Evolutionary conservation across 768 basidiomycete species (phyloP), one percentile per base, ranked within the genome.

Genomic region (Amanita subjunquillea): DNA sequence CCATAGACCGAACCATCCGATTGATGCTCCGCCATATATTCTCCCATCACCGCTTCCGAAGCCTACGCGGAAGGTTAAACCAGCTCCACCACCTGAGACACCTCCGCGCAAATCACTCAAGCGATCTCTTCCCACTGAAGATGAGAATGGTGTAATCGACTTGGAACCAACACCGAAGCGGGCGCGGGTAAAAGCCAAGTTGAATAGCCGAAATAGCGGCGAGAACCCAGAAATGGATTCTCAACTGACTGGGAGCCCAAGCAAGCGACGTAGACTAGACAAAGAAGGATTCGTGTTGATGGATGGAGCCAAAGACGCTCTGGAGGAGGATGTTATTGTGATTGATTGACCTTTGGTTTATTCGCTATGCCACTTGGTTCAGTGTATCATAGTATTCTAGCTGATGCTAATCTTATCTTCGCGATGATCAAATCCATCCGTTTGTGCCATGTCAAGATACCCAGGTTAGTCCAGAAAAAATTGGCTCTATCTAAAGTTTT

Each of bases 231-330:
- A 4, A 61, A 58, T 20, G 45, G 55, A 20, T 47, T 46, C 51
- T 12, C 13, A n/a, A 9, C 32, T n/a, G 20, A 27, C 51, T 10
- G 47, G 20, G 6, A 25, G 49, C 48, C 43, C 38, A 58, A 50
- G 76, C 59, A 86, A 87, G 68, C 79, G 75, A 59, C 66, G 78
- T 53, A 66, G 70, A 56, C 62, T 90, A 52, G 88, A 91, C 44
- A 81, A 85, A 59, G 87, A 91, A 51, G 89, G 88, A 7, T 59
- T 91, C 42, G 63, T 91, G 32, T 56, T 88, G 58, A 65, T 91
- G 63, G 85, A 87, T 30, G 68, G 71, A 9, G 72, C 69, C 32
- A 70, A 78, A 53, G 82, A 82, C 56, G 59, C 64, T 58, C 62
- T 82, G 29, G 73, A 72, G 32, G 81, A 77, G 22, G 81, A 83